These are phyloP conservation scores for Amaranthus hypochondriacus DNA, from an alignment of 148 eudicot species.

Conservation along the genomic window DNA sequence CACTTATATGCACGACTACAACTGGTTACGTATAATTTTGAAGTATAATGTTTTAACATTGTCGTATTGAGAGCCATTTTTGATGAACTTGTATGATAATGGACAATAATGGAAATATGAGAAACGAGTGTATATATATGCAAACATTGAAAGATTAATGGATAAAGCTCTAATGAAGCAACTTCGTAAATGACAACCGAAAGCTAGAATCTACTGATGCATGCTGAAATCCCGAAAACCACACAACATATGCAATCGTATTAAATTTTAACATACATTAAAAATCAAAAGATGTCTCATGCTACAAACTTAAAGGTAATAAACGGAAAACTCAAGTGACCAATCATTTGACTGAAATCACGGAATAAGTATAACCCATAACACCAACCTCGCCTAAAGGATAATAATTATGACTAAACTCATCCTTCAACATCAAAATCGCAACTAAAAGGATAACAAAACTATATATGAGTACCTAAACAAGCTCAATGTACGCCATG, in stretches of 20 bases:
- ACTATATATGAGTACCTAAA: conserved; percentile 28
- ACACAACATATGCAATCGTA: background rate
- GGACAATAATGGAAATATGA: background rate
- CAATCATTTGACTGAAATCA: background rate
- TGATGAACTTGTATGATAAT: background rate
- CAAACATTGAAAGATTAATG: background rate
- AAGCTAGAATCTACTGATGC: background rate
- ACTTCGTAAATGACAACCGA: background rate
- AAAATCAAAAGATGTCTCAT: background rate
- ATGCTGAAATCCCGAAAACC: background rate
- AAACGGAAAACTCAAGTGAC: background rate
- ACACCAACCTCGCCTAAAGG: background rate
- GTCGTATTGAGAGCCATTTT: background rate
- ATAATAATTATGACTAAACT: background rate
- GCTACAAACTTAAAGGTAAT: background rate
- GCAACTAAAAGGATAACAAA: background rate
- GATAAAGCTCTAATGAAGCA: background rate
- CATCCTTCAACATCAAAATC: background rate
- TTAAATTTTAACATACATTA: background rate
- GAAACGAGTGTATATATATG: background rate
- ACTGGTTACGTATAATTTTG: too few species aligned
- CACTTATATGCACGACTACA: background rate
- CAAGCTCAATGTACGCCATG: conserved; percentile 93
- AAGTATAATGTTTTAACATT: too few species aligned
- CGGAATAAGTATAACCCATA: background rate